Evolutionary conservation across 2,329 filamentous ascomycete genomes (phyloP), one percentile per base, ranked within the genome.

Genomic region (Alternaria burnsii): DNA sequence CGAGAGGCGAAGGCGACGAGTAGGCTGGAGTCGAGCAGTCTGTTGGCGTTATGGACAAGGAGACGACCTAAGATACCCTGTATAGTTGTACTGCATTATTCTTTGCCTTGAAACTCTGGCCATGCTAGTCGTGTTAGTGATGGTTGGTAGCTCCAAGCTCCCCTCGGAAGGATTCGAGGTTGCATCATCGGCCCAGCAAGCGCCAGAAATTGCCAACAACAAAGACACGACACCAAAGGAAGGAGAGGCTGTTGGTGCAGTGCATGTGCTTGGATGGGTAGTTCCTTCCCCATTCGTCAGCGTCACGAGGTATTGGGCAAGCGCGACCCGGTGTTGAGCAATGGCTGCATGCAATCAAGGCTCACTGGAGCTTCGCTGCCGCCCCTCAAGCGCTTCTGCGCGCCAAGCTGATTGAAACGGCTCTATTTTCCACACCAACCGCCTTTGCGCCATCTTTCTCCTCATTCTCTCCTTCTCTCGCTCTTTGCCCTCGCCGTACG

Each of bases 321-420:
- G 54, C 41, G 58, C 38, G 38, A 41, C 18, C 18, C 9, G 18
- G 38, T 41, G 42, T 52, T 32, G 28, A 40, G 58, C 28, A 28
- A 46, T 48, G 54, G 41, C 43, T 58, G 59, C 59, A 61, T 58
- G 59, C 55, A 58, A 48, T 53, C 46, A 44, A 52, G 48, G 46
- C 46, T 50, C 32, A 36, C 50, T 38, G 16, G 43, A 54, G 52
- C 52, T 50, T 50, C 46, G 46, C 46, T 40, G 36, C 46, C 44
- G 41, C 52, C 52, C 41, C 32, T 58, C 44, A 36, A 52, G 52
- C 55, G 36, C 56, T 46, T 46, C 51, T 61, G 63, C 51, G 52
- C 59, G 59, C 62, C 62, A 64, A 66, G 63, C 55, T 53, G 52
- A 60, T 55, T 43, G 55, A 58, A 58, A 58, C 64, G 59, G 62